Base-by-base conservation (phyloP, 2,329 filamentous ascomycete species). In the Stenocarpella maydis region DNA sequence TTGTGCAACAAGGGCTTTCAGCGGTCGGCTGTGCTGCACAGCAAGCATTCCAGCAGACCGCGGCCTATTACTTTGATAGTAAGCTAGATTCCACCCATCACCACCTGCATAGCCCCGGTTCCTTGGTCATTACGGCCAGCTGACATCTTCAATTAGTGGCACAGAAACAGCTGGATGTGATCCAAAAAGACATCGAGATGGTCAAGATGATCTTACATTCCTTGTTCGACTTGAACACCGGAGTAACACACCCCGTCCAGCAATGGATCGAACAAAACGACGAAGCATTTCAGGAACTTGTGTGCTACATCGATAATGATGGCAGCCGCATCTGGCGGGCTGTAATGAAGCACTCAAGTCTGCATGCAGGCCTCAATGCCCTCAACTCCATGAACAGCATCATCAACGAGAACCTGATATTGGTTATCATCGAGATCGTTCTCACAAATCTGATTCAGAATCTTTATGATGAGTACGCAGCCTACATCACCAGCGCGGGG, bases 241-340 rank as follows among this genome's bases (percentile, higher is more conserved):
- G 12, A 9, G 50, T 69, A 9, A 31, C 34, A 6, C 4, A 12
- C 1, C 67, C 67, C 10, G 60, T 69, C n/a, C 8, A 41, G 1
- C 15, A 49, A 10, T 69, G 67, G 67, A 69, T 69, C 17, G 67
- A 69, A 4, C 41, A 69, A 5, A 41, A 43, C 6, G 67, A 69
- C 6, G 37, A 58, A 28, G 39, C 50, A 14, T 69, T 69, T 24
- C 67, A 69, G 26, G 41, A 50, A 7, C 60, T 69, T 1, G 41
- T 45, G 0, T 69, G 67, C 50, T 58, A 65, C 26, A 21, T 65
- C 17, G 49, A 63, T 14, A 31, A 47, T n/a, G 50, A 47, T 45
- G 28, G 43, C 6, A 47, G 55, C 19, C 49, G 39, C 15, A 41
- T 69, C 19, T 65, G 58, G 58, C 28, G 67, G 2, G 39, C 60